phyloP scores from a whole-genome alignment of 805 yeast species.

The Ogataea nonfermentans region DNA sequence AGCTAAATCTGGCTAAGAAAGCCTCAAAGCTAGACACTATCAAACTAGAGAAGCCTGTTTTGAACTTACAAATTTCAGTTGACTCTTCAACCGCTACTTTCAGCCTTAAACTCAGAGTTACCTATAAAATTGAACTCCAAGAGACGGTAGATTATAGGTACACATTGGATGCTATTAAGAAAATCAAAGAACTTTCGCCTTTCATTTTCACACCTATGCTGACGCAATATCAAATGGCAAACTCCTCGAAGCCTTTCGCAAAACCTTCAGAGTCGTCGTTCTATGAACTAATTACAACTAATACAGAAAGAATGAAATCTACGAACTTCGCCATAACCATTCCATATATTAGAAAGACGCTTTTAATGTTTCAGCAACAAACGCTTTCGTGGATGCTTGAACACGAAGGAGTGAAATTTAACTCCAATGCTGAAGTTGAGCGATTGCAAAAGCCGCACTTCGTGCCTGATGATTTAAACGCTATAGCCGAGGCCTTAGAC shows the following conservation, averaged over 20 bases:
- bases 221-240: slow-evolving; percentile 26
- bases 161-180: slow-evolving; percentile 20
- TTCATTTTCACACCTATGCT: slow-evolving; percentile 17
- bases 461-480: slow-evolving; percentile 20
- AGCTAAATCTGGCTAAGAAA: slow-evolving; percentile 12
- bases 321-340: slow-evolving; percentile 12
- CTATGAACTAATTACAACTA: slow-evolving; percentile 48
- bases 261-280: slow-evolving; percentile 37
- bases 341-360: slow-evolving; percentile 22
- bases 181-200: slow-evolving; percentile 17
- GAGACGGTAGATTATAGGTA: slow-evolving; percentile 19
- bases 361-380: slow-evolving; percentile 47
- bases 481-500: slow-evolving; percentile 37
- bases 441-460: slow-evolving; percentile 23
- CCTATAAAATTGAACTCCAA: slow-evolving; percentile 10
- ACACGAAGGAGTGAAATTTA: slow-evolving; percentile 45
- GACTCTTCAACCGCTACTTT: slow-evolving; percentile 2
- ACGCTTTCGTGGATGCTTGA: slow-evolving; percentile 57
- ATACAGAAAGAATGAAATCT: slow-evolving; percentile 34
- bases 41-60: not conserved
- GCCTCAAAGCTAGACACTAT: slow-evolving; percentile 6
- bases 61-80: not conserved
- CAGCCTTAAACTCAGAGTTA: slow-evolving; percentile 2
- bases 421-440: slow-evolving; percentile 24
- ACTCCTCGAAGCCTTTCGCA: slow-evolving; percentile 2